Conservation (phyloP, 192 early-diverging fungal genomes). For the Linderina pennispora region DNA sequence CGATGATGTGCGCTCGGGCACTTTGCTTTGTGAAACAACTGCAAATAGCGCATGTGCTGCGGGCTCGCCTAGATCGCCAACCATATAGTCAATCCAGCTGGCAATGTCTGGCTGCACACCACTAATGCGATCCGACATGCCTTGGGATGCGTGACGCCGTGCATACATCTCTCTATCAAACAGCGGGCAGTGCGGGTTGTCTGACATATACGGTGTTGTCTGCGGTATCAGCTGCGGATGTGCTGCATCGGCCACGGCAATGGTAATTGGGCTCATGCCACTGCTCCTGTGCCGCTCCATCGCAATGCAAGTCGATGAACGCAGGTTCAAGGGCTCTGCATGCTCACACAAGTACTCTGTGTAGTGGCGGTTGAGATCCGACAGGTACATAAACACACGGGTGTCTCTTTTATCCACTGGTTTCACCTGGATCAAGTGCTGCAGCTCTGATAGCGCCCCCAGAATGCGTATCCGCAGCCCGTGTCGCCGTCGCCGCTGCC, state of each 20-base stretch:
- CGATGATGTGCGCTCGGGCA: conserved; percentile 4
- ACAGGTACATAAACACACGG: conserved; percentile 23
- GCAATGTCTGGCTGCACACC: conserved; percentile 5
- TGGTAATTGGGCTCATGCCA: background rate
- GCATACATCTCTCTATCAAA: conserved; percentile 10
- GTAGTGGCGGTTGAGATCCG: conserved; percentile 20
- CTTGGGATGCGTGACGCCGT: background rate
- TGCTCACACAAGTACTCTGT: background rate
- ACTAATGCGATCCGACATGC: background rate
- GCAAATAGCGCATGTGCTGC: conserved; percentile 18
- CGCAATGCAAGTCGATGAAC: conserved; percentile 9
- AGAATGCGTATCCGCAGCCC: conserved; percentile 27
- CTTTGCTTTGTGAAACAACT: conserved; percentile 22
- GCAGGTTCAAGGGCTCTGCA: conserved; percentile 7
- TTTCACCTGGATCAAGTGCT: conserved; percentile 7
- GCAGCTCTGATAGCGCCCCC: conserved; percentile 13
- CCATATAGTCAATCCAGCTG: conserved; percentile 37
- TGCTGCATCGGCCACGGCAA: background rate
- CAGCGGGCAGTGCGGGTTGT: conserved; percentile 1
- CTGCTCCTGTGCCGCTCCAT: background rate
- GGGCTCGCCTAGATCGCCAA: conserved; percentile 12
- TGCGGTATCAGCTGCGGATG: conserved; percentile 9
- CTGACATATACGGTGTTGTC: background rate
- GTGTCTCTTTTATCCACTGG: conserved; percentile 6
- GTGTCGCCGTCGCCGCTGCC: conserved; percentile 26